phyloP scores from a whole-genome alignment of 306 rosid species.

The Casuarina equisetifolia region DNA sequence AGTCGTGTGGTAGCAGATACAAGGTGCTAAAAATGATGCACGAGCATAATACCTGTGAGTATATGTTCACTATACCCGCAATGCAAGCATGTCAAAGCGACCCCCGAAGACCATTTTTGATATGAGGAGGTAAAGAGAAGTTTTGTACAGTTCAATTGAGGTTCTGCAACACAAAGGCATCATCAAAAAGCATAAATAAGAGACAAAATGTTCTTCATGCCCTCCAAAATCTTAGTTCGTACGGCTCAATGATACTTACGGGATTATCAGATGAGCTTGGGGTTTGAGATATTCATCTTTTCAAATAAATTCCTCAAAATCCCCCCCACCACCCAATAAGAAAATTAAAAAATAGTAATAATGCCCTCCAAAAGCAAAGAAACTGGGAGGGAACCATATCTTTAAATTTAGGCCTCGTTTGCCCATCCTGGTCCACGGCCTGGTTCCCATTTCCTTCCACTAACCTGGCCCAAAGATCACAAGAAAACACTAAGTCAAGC shows the following conservation, averaged over 20 bases:
- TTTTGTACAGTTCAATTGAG: slow-evolving; percentile 96
- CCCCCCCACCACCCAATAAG: too few species aligned
- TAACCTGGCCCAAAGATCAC: slow-evolving; percentile 51
- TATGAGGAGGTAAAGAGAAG: slow-evolving; percentile 87
- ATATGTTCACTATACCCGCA: slow-evolving; percentile 60
- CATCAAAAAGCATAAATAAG: slow-evolving; percentile 20
- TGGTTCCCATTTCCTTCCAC: slow-evolving; percentile 46
- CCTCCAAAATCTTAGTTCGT: background rate
- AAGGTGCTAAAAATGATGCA: too few species aligned
- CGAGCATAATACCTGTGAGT: background rate
- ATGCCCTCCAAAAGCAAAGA: background rate
- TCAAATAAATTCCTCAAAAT: too few species aligned
- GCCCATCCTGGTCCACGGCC: slow-evolving; percentile 44
- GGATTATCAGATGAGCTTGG: too few species aligned
- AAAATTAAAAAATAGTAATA: too few species aligned
- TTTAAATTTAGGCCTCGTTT: slow-evolving; percentile 78
- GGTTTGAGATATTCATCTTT: too few species aligned
- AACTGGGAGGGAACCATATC: slow-evolving; percentile 83
- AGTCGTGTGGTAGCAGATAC: too few species aligned
- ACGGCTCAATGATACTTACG: too few species aligned
- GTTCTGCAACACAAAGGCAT: slow-evolving; percentile 57
- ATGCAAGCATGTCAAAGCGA: slow-evolving; percentile 98
- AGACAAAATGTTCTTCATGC: slow-evolving; percentile 28
- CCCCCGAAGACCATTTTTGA: slow-evolving; percentile 92
- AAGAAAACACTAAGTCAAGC: background rate